Percentiles rank a stretch among this genome's conserved stretches.
phyloP scores from a whole-genome alignment of 2,329 filamentous ascomycete genomes.

The Madurella fahalii region DNA sequence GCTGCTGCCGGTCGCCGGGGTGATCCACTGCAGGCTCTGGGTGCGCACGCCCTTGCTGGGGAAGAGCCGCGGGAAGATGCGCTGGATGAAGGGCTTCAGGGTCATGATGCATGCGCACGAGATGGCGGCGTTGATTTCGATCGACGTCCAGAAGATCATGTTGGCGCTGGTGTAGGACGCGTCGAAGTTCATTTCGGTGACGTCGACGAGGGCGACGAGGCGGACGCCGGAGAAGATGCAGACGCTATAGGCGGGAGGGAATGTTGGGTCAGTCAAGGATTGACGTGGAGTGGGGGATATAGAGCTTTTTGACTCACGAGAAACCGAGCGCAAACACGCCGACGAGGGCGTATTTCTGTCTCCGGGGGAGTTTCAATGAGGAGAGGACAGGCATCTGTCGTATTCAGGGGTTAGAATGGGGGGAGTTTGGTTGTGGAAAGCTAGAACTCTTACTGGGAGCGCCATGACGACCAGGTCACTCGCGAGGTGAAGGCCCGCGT shows the following conservation, averaged over 20 bases:
- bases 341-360: slow-evolving; percentile 26
- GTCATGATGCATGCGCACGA: slow-evolving; percentile 36
- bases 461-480: slow-evolving; percentile 27
- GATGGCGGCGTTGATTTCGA: slow-evolving; percentile 36
- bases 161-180: slow-evolving; percentile 29
- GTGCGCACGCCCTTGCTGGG: slow-evolving; percentile 11
- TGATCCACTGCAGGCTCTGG: slow-evolving; percentile 21
- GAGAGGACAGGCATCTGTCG: slow-evolving; percentile 23
- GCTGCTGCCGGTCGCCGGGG: slow-evolving; percentile 10
- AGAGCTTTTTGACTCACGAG: slow-evolving; percentile 21
- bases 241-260: slow-evolving; percentile 27
- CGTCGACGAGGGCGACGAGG: slow-evolving; percentile 28
- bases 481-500: slow-evolving; percentile 24
- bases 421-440: too few relatives aligned
- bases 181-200: slow-evolving; percentile 21
- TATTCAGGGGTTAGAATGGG: background rate
- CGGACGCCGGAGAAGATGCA: slow-evolving; percentile 35
- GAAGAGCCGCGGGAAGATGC: slow-evolving; percentile 23
- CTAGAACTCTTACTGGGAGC: slow-evolving; percentile 16
- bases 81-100: slow-evolving; percentile 37
- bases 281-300: background rate
- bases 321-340: slow-evolving; percentile 26
- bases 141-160: slow-evolving; percentile 34
- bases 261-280: background rate
- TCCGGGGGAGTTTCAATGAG: slow-evolving; percentile 19